phyloP scores from a whole-genome alignment of 2,329 filamentous ascomycete species.

The Pseudogymnoascus sp. region DNA sequence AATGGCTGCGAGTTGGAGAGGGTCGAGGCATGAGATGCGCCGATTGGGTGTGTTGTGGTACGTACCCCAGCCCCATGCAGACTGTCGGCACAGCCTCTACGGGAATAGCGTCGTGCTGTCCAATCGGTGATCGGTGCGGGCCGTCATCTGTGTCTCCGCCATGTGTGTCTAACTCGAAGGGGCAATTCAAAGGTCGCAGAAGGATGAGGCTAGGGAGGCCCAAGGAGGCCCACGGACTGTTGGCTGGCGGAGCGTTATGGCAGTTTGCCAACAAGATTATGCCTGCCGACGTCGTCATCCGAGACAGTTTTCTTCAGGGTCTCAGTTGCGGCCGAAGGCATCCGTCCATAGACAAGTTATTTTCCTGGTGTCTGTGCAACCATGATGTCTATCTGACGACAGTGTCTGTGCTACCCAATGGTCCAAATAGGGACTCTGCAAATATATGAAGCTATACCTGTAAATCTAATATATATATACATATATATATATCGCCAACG shows the following conservation, averaged over 20 bases:
- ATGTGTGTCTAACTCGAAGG: conserved; percentile 2
- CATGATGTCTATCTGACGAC: not conserved
- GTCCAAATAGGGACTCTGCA: not conserved
- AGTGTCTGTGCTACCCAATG: too few species aligned
- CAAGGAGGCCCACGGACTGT: not conserved
- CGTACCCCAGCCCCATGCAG: not conserved
- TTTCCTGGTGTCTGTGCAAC: too few species aligned
- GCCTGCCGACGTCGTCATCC: not conserved
- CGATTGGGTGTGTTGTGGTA: not conserved
- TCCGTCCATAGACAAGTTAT: not conserved
- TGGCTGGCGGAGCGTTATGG: not conserved
- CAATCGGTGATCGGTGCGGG: conserved; percentile 6
- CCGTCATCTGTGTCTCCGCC: not conserved
- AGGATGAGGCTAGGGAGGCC: not conserved
- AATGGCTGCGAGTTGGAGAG: not conserved
- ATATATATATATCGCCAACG: too few species aligned
- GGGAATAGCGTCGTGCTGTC: not conserved
- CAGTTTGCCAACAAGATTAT: not conserved
- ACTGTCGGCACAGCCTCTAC: not conserved
- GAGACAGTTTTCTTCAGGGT: not conserved
- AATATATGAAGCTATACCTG: too few species aligned
- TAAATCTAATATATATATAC: too few species aligned
- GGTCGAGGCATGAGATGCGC: not conserved
- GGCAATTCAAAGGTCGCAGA: not conserved
- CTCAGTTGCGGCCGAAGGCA: not conserved